These are phyloP conservation scores for Stephania yunnanensis DNA, from an alignment of 164 flowering plant species.

Conservation along the genomic window DNA sequence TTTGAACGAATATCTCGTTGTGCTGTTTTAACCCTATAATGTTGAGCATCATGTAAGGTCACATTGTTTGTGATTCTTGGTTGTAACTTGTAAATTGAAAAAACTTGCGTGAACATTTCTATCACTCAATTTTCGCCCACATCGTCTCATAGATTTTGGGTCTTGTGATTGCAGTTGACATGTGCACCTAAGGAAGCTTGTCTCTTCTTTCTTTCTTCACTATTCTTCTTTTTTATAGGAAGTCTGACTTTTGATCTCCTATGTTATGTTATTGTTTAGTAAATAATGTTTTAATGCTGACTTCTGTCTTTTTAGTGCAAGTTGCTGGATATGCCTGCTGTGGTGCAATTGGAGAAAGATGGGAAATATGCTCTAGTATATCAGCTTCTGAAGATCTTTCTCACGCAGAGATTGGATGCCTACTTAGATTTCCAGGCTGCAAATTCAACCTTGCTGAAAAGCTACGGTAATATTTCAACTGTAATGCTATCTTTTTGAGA, in stretches of 20 bases:
- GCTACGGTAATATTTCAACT: slow-evolving; percentile 47
- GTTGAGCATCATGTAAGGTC: too few species aligned
- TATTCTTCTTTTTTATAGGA: too few species aligned
- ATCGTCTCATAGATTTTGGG: background rate
- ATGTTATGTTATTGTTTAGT: background rate
- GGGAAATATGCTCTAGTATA: slow-evolving; percentile 53
- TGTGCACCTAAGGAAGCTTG: background rate
- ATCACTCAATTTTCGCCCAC: too few species aligned
- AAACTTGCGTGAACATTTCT: too few species aligned
- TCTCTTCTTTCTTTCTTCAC: background rate
- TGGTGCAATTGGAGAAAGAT: slow-evolving; percentile 88
- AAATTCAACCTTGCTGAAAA: slow-evolving; percentile 56
- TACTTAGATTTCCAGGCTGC: slow-evolving; percentile 77
- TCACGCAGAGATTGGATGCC: slow-evolving; percentile 73
- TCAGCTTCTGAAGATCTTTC: slow-evolving; percentile 82
- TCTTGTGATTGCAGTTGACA: background rate
- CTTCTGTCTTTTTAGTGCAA: slow-evolving; percentile 60
- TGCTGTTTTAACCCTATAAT: too few species aligned
- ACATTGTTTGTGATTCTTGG: too few species aligned
- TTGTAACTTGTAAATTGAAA: too few species aligned
- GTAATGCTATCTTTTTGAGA: background rate
- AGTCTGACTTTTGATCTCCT: background rate
- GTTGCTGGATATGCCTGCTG: slow-evolving; percentile 84
- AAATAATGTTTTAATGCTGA: background rate
- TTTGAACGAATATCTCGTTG: too few species aligned